phyloP scores from a whole-genome alignment of 306 rosid genomes.

The Carpinus viminea region DNA sequence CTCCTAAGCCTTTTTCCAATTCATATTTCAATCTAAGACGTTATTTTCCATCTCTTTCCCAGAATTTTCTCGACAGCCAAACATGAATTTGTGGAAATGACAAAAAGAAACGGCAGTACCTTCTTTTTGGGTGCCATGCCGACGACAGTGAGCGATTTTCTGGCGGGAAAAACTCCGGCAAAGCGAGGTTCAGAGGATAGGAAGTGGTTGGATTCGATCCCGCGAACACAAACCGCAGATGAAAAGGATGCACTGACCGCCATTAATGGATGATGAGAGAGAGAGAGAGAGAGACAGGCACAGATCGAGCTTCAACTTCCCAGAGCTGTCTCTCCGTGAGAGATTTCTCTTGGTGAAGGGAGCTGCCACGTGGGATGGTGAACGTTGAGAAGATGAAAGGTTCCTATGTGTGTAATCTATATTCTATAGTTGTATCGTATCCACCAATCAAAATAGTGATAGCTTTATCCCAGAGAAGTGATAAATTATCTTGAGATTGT shows the following conservation, averaged over 20 bases:
- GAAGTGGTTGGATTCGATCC: slow-evolving; percentile 28
- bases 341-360: slow-evolving; percentile 11
- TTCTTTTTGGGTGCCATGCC: slow-evolving; percentile 80
- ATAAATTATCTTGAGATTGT: no score
- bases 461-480: slow-evolving; percentile 47
- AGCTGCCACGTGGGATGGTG: slow-evolving; percentile 63
- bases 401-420: slow-evolving; percentile 7
- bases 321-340: neutral
- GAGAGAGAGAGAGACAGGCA: neutral
- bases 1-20: neutral
- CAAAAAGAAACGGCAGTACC: slow-evolving; percentile 38
- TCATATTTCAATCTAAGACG: neutral
- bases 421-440: slow-evolving; percentile 8
- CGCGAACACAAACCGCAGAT: slow-evolving; percentile 36
- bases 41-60: neutral
- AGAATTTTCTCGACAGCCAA: neutral
- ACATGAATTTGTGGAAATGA: neutral
- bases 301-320: neutral
- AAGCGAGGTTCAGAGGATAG: slow-evolving; percentile 30
- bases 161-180: slow-evolving; percentile 22
- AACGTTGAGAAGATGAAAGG: slow-evolving; percentile 12
- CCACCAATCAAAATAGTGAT: slow-evolving; percentile 55
- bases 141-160: slow-evolving; percentile 43
- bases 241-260: slow-evolving; percentile 59
- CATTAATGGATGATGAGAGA: slow-evolving; percentile 40